Percentiles rank a stretch among this genome's conserved stretches.
Conservation (phyloP, 192 early-diverging fungal species). For the Pilobolus umbonatus region DNA sequence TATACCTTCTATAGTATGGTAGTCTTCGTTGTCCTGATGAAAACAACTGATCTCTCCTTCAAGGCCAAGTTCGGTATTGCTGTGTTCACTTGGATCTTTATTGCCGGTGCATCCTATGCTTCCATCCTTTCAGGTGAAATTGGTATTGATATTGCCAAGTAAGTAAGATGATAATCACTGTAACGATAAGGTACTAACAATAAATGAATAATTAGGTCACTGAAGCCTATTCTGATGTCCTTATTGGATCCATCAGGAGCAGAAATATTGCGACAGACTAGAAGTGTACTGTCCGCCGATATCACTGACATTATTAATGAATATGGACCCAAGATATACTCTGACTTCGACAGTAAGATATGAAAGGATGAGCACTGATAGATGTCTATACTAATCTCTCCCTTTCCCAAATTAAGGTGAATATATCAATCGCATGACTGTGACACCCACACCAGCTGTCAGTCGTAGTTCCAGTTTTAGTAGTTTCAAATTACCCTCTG, state of each 20-base stretch:
- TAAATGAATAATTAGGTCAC: conserved; percentile 58
- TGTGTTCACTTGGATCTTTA: conserved; percentile 10
- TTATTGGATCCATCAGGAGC: conserved; percentile 50
- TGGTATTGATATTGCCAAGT: conserved; percentile 69
- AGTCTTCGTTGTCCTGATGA: conserved; percentile 39
- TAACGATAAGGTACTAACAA: too few species aligned
- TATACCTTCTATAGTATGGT: conserved; percentile 67
- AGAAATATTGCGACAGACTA: conserved; percentile 61
- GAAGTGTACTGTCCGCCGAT: conserved; percentile 69
- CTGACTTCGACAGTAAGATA: conserved; percentile 56
- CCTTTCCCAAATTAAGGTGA: conserved; percentile 6
- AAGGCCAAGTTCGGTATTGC: conserved; percentile 27
- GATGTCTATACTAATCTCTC: neutral
- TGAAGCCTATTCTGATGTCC: conserved; percentile 80
- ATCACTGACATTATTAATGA: conserved; percentile 81
- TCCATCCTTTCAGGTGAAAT: conserved; percentile 71
- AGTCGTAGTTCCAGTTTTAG: conserved; percentile 8
- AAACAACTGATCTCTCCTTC: conserved; percentile 10
- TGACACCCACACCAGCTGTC: neutral
- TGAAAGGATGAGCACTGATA: neutral
- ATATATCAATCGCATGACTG: conserved; percentile 11
- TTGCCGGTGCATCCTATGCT: conserved; percentile 52
- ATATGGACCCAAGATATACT: conserved; percentile 72
- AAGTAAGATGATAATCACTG: neutral
- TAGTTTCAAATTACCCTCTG: neutral